phyloP scores from a whole-genome alignment of 139 green algal species.

The Zygnema circumcarinatum region DNA sequence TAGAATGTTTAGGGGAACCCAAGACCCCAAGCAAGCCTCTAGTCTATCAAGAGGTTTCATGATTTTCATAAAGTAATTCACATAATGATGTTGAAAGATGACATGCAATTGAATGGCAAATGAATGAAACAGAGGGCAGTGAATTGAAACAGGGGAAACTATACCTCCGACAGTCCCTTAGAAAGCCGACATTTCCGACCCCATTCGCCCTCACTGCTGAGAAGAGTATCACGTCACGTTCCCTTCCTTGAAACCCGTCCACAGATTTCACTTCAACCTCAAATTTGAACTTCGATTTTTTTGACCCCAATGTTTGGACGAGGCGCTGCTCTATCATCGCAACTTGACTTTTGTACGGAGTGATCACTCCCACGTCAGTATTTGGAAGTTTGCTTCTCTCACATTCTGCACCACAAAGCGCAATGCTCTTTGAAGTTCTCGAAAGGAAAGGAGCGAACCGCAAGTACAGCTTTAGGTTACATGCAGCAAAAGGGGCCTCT shows the following conservation, averaged over 20 bases:
- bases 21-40: too few species aligned
- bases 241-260: slow-evolving; percentile 64
- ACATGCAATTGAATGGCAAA: too few species aligned
- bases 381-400: background rate
- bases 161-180: slow-evolving; percentile 23
- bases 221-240: slow-evolving; percentile 61
- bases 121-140: too few species aligned
- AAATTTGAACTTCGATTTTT: background rate
- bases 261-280: slow-evolving; percentile 50
- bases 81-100: too few species aligned
- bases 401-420: background rate
- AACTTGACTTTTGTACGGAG: slow-evolving; percentile 8
- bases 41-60: too few species aligned
- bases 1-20: too few species aligned
- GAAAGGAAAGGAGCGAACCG: too few species aligned
- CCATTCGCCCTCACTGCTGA: slow-evolving; percentile 46
- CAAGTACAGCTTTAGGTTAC: too few species aligned
- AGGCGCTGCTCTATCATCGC: background rate
- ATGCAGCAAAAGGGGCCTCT: too few species aligned
- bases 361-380: slow-evolving; percentile 24
- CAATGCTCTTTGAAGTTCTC: too few species aligned
- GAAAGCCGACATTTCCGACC: slow-evolving; percentile 34
- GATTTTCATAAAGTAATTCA: too few species aligned
- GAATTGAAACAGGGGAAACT: background rate
- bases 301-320: background rate